Percentiles rank a stretch among this genome's conserved stretches.
These are phyloP conservation scores for Pseudogymnoascus sp. DNA, from an alignment of 2,329 filamentous ascomycete genomes.

Conservation along the genomic window DNA sequence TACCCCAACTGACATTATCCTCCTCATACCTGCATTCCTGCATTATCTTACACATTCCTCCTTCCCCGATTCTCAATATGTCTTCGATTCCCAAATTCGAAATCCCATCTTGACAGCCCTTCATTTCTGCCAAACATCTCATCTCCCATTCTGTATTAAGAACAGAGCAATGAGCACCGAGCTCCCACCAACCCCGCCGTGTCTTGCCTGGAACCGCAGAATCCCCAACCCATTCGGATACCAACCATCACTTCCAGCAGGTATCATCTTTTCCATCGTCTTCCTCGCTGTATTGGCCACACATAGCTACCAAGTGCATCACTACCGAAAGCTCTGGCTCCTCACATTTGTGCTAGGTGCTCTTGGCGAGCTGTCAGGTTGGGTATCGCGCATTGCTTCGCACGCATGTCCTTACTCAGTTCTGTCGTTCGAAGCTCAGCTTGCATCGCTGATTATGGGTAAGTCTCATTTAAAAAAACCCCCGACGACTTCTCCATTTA, in stretches of 20 bases:
- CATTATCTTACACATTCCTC: background rate
- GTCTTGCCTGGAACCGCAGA: background rate
- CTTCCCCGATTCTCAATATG: background rate
- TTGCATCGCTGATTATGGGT: slow-evolving; percentile 38
- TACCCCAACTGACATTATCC: background rate
- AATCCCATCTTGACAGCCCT: background rate
- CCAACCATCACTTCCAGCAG: slow-evolving; percentile 22
- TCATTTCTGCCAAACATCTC: background rate
- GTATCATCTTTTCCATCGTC: slow-evolving; percentile 38
- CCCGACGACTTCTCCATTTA: background rate
- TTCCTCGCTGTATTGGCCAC: slow-evolving; percentile 36
- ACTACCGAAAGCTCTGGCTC: slow-evolving; percentile 42
- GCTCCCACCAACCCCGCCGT: background rate
- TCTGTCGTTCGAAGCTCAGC: slow-evolving; percentile 30
- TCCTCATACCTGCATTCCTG: background rate
- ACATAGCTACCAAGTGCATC: slow-evolving; percentile 37
- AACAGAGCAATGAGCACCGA: background rate
- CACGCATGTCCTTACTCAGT: slow-evolving; percentile 26
- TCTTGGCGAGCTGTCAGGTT: slow-evolving; percentile 33
- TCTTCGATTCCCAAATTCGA: background rate
- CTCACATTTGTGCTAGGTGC: slow-evolving; percentile 39
- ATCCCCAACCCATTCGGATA: slow-evolving; percentile 16
- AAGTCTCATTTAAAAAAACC: slow-evolving; percentile 27
- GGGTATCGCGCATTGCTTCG: slow-evolving; percentile 26
- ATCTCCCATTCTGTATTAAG: background rate